A percentile compares a stretch with the other conserved stretches of the same genome.
These are phyloP conservation scores for Aspergillus niger DNA, from an alignment of 2,329 filamentous ascomycete genomes.

Conservation along the genomic window DNA sequence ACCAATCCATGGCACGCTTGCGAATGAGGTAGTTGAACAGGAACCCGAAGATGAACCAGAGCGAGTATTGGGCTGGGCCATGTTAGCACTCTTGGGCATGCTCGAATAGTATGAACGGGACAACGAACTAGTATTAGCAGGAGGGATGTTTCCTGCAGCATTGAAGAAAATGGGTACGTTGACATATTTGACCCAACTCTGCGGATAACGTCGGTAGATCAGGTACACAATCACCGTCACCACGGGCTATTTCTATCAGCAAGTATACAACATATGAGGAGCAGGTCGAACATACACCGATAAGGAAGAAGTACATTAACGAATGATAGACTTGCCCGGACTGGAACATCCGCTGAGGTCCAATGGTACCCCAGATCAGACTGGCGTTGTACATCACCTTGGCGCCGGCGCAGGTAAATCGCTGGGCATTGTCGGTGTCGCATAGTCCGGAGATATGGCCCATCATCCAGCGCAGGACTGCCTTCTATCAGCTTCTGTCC, in stretches of 20 bases:
- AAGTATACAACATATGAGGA: not conserved
- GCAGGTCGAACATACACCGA: slow-evolving; percentile 25
- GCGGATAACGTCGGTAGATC: slow-evolving; percentile 32
- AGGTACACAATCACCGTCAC: slow-evolving; percentile 33
- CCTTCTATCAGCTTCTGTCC: not conserved
- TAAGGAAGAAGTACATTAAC: slow-evolving; percentile 36
- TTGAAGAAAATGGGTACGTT: slow-evolving; percentile 40
- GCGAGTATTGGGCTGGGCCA: slow-evolving; percentile 27
- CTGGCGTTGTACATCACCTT: slow-evolving; percentile 39
- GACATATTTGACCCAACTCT: slow-evolving; percentile 35
- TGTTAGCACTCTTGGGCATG: not conserved
- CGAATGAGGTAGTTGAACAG: slow-evolving; percentile 36
- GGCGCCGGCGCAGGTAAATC: slow-evolving; percentile 36
- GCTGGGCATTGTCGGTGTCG: slow-evolving; percentile 31
- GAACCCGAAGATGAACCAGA: slow-evolving; percentile 38
- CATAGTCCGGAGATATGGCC: slow-evolving; percentile 34
- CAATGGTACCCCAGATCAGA: slow-evolving; percentile 38
- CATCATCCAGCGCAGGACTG: slow-evolving; percentile 37
- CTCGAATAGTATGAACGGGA: slow-evolving; percentile 13
- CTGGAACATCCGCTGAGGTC: slow-evolving; percentile 37
- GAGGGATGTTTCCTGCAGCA: slow-evolving; percentile 36
- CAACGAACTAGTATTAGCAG: slow-evolving; percentile 34
- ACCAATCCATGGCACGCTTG: slow-evolving; percentile 34
- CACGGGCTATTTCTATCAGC: slow-evolving; percentile 23
- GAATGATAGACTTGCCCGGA: slow-evolving; percentile 33